These are phyloP conservation scores for Apium graveolens DNA, from an alignment of 129 eudicot species.

Conservation along the genomic window DNA sequence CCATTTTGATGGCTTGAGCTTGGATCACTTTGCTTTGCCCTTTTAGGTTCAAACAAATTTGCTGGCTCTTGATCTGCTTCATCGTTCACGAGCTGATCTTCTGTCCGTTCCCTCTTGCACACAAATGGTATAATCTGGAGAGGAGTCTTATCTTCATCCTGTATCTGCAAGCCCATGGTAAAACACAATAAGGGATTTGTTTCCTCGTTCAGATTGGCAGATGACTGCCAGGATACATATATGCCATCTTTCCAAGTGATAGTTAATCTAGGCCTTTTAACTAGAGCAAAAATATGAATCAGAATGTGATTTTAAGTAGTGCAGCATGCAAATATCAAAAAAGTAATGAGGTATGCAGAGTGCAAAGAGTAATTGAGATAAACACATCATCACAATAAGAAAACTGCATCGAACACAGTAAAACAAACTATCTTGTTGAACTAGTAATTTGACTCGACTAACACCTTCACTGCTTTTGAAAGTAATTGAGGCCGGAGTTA, in stretches of 20 bases:
- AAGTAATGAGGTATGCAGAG: neutral
- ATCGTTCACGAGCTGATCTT: slow-evolving; percentile 26
- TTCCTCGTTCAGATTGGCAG: neutral
- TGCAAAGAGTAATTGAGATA: neutral
- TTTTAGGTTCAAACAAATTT: slow-evolving; percentile 48
- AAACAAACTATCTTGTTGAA: neutral
- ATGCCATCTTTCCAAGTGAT: neutral
- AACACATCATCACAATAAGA: neutral
- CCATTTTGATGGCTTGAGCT: slow-evolving; percentile 63
- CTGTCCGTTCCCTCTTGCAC: slow-evolving; percentile 69
- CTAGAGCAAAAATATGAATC: neutral
- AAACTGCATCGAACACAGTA: neutral
- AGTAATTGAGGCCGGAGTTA: neutral
- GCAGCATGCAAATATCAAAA: neutral
- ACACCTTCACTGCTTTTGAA: neutral
- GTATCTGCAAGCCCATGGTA: slow-evolving; percentile 12
- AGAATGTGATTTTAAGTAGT: neutral
- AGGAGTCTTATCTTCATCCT: slow-evolving; percentile 36
- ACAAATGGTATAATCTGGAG: slow-evolving; percentile 38
- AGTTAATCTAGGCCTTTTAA: neutral
- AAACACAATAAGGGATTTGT: neutral
- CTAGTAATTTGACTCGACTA: neutral
- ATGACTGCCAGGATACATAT: neutral
- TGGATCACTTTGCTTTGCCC: slow-evolving; percentile 51
- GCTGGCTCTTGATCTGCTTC: slow-evolving; percentile 45